Base-by-base conservation (phyloP, 805 yeast species). In the Jamesozyma piceae region DNA sequence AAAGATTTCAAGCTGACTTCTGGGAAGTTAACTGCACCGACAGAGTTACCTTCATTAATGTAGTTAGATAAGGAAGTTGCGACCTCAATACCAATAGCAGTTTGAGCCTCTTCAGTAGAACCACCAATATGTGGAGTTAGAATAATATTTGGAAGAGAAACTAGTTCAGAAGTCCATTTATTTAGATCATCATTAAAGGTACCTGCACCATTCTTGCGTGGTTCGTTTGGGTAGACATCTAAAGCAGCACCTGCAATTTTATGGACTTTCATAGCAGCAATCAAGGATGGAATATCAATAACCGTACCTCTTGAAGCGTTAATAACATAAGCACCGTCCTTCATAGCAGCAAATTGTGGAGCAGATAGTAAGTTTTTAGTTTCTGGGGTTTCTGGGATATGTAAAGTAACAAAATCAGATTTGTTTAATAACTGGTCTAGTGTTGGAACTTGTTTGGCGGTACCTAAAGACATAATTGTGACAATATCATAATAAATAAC, bases 121-220 rank as follows among this genome's bases (percentile, higher is more conserved):
- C 98, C 98, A 69, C 98, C 98, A 55, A 92, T 92, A 63, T 92
- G 98, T 28, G 98, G 98, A 43, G 97, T 82, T 58, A 92, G 74
- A 51, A 92, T 88, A 48, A 90, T 78, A 68, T 92, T 92, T 69
- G 89, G 79, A 63, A 88, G 74, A 10, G 83, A 69, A 53, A 79
- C 74, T 55, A 92, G 75, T 62, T 89, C 96, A 28, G 85, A 71
- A 49, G 84, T 75, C 89, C 95, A 92, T 34, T 69, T 54, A 68
- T 90, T 90, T 62, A 92, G 74, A 34, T 74, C 74, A 62, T 82
- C 74, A 55, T 61, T 70, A 71, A 89, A 92, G 53, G 77, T 67
- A 48, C 75, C 80, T 50, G 82, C 86, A 58, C 98, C 98, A 60
- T 92, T 92, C 71, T 87, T 87, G 50, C 95, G 92, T 49, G 98